Conservation (phyloP, 1,284 basidiomycete genomes). For the Gymnopus androsaceus region DNA sequence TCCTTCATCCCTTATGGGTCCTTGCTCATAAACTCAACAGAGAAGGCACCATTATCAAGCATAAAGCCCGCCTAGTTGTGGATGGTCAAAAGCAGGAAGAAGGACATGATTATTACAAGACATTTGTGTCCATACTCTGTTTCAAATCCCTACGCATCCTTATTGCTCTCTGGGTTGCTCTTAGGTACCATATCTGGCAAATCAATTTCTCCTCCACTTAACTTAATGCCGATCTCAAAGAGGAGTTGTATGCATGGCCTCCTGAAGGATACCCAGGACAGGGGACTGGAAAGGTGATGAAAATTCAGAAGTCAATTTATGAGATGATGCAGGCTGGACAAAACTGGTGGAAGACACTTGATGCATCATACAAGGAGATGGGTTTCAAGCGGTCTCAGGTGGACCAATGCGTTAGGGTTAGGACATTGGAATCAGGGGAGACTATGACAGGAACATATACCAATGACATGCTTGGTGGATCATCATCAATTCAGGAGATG, state of each 20-base stretch:
- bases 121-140: not conserved
- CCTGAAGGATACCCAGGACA: constrained; percentile 25
- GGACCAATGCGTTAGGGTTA: constrained; percentile 7
- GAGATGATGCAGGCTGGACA: constrained; percentile 32
- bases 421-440: constrained; percentile 14
- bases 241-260: constrained; percentile 33
- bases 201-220: too few species aligned
- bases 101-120: not conserved
- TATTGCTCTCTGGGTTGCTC: not conserved
- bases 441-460: constrained; percentile 25
- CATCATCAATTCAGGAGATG: too few species aligned
- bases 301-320: constrained; percentile 33
- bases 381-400: not conserved
- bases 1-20: not conserved
- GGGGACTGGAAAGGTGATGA: constrained; percentile 19
- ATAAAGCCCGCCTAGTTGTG: constrained; percentile 2
- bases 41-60: too few species aligned
- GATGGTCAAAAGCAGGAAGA: not conserved
- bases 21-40: constrained; percentile 5
- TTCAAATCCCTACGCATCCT: not conserved
- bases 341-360: constrained; percentile 29
- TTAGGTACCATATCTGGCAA: too few species aligned
- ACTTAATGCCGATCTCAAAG: too few species aligned
- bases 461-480: constrained; percentile 21
- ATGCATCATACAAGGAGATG: constrained; percentile 2